phyloP scores from a whole-genome alignment of 257 asterid genomes.

The Penstemon davidsonii region DNA sequence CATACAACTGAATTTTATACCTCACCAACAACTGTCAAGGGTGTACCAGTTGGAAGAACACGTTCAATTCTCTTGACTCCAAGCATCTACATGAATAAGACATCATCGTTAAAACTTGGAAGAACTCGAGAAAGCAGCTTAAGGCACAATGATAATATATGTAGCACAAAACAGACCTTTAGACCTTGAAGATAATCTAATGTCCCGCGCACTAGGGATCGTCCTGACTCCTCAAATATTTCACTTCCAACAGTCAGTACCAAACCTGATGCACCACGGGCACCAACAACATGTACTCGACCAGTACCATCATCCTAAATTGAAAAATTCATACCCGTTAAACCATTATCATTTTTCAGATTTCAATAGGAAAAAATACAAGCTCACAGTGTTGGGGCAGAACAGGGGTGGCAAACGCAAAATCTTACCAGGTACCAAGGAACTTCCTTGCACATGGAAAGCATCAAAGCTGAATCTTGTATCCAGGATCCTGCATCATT shows the following conservation, averaged over 20 bases:
- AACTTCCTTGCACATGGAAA: conserved; percentile 96
- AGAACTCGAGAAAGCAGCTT: conserved; percentile 19
- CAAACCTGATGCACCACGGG: conserved; percentile 95
- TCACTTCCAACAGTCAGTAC: conserved; percentile 90
- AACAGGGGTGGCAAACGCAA: conserved; percentile 7
- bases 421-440: conserved; percentile 94
- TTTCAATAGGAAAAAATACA: not conserved
- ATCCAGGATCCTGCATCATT: conserved; percentile 99
- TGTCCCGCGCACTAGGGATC: conserved; percentile 95
- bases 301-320: conserved; percentile 87
- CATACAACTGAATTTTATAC: conserved; percentile 36
- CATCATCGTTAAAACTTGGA: conserved; percentile 13
- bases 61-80: conserved; percentile 99
- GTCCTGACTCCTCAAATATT: conserved; percentile 91
- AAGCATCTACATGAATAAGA: conserved; percentile 67
- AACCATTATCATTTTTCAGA: conserved; percentile 12
- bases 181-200: conserved; percentile 97
- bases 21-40: conserved; percentile 98
- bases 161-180: conserved; percentile 54
- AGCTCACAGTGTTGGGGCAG: not conserved
- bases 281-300: conserved; percentile 90
- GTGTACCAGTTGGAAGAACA: conserved; percentile 91
- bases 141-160: conserved; percentile 11
- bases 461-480: conserved; percentile 97
- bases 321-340: conserved; percentile 17